These are phyloP conservation scores for Pueraria montana DNA, from an alignment of 306 rosid genomes.

Conservation along the genomic window DNA sequence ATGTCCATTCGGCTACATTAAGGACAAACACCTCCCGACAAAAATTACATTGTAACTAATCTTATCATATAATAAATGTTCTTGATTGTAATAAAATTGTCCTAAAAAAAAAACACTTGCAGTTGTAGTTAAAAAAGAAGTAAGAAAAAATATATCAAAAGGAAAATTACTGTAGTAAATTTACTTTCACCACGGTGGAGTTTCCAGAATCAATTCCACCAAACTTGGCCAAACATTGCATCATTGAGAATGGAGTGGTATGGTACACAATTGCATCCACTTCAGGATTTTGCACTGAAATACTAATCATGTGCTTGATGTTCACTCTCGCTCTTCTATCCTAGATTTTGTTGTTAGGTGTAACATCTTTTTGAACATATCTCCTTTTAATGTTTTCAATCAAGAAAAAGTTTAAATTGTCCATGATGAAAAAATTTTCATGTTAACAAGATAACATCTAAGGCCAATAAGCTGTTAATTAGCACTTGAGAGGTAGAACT, in stretches of 20 bases:
- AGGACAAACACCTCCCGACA: not conserved
- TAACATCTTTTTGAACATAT: not conserved
- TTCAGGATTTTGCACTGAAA: conserved; percentile 11
- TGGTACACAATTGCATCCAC: conserved; percentile 26
- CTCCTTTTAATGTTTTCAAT: not conserved
- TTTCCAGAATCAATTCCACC: conserved; percentile 26
- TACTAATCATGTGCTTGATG: conserved; percentile 1
- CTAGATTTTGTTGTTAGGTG: not conserved
- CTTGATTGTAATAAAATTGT: not conserved
- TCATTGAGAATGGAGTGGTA: conserved; percentile 16
- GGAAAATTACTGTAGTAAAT: not conserved
- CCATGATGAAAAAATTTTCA: not conserved
- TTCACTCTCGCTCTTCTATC: not conserved
- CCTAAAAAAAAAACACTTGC: not conserved
- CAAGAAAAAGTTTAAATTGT: not conserved
- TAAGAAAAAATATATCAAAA: not conserved
- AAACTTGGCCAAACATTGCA: conserved; percentile 20
- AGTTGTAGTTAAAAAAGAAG: not conserved
- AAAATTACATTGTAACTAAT: not conserved
- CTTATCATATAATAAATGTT: not conserved
- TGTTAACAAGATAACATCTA: not conserved
- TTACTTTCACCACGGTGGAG: not conserved
- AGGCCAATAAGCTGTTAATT: not conserved
- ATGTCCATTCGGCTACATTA: not conserved
- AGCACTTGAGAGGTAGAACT: not conserved